Percentiles rank a stretch among this genome's conserved stretches.
phyloP scores from a whole-genome alignment of 495 filamentous ascomycete genomes.

The Aspergillus bridgeri region DNA sequence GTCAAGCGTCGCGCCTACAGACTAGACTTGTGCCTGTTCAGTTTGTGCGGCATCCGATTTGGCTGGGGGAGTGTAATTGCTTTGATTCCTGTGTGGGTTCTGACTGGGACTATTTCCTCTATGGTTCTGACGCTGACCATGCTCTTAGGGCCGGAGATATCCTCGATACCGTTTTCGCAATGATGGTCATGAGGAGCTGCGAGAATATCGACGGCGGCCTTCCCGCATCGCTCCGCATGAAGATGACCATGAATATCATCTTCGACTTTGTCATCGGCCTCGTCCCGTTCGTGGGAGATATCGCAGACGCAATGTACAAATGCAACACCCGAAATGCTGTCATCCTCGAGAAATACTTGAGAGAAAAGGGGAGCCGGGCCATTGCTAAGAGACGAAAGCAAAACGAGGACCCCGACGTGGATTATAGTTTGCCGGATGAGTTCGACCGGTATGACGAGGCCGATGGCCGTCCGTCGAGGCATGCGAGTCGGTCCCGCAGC shows the following conservation, averaged over 20 bases:
- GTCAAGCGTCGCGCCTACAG: constrained; percentile 78
- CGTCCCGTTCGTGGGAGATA: constrained; percentile 79
- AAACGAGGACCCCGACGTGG: constrained; percentile 16
- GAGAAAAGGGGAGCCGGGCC: constrained; percentile 40
- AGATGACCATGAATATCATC: constrained; percentile 74
- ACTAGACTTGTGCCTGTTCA: constrained; percentile 77
- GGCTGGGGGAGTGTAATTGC: constrained; percentile 83
- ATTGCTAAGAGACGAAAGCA: constrained; percentile 20
- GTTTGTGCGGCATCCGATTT: constrained; percentile 69
- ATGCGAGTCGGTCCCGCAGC: constrained; percentile 1
- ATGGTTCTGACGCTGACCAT: not conserved
- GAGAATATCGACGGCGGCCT: constrained; percentile 69
- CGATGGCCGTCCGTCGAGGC: constrained; percentile 7
- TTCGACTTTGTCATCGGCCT: constrained; percentile 80
- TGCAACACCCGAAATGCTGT: constrained; percentile 77
- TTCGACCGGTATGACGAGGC: constrained; percentile 36
- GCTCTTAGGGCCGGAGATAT: constrained; percentile 66
- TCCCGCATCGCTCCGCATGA: constrained; percentile 46
- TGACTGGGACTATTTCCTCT: not conserved
- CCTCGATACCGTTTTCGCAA: constrained; percentile 55
- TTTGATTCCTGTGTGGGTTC: constrained; percentile 69
- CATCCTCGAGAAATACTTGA: constrained; percentile 67
- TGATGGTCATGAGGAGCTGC: constrained; percentile 67
- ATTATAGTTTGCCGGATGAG: constrained; percentile 41
- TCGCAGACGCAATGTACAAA: constrained; percentile 66